Evolutionary conservation across 1,139 yeast species (phyloP).

Genomic region (Kluyveromyces sp.): DNA sequence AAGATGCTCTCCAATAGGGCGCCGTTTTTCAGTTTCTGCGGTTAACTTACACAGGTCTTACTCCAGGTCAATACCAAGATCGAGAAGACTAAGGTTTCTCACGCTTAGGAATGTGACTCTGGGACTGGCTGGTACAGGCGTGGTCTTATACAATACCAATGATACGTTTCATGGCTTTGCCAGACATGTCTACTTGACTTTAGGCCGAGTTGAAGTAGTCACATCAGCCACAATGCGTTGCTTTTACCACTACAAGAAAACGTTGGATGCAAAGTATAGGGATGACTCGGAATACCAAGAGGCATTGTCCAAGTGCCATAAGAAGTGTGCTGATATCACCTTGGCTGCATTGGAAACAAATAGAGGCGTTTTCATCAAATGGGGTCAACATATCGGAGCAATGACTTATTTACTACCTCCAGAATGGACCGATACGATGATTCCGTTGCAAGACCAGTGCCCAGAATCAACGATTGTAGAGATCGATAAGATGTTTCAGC

Average conservation of each 20-base stretch:
- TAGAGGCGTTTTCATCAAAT: constrained; percentile 88
- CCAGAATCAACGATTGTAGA: constrained; percentile 73
- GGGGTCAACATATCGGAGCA: constrained; percentile 92
- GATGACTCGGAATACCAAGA: constrained; percentile 43
- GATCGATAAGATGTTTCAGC: constrained; percentile 54
- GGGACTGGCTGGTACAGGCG: constrained; percentile 13
- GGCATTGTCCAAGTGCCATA: constrained; percentile 60
- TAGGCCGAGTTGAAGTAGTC: constrained; percentile 57
- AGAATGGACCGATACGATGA: constrained; percentile 95
- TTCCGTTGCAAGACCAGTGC: constrained; percentile 85
- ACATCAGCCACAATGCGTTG: constrained; percentile 57
- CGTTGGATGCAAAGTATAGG: constrained; percentile 43
- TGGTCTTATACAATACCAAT: constrained; percentile 33
- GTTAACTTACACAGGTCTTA: constrained; percentile 3
- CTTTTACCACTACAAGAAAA: constrained; percentile 54
- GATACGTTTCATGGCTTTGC: constrained; percentile 35
- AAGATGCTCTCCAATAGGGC: not conserved
- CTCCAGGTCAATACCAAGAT: constrained; percentile 1
- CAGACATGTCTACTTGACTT: constrained; percentile 35
- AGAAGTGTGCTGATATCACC: constrained; percentile 71
- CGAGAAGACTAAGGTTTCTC: constrained; percentile 1
- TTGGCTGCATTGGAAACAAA: constrained; percentile 71
- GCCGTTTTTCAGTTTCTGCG: not conserved
- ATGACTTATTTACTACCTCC: constrained; percentile 82
- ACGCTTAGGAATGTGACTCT: constrained; percentile 9